Conservation (phyloP, 1,284 basidiomycete species). For the Ceratobasidium theobromae region DNA sequence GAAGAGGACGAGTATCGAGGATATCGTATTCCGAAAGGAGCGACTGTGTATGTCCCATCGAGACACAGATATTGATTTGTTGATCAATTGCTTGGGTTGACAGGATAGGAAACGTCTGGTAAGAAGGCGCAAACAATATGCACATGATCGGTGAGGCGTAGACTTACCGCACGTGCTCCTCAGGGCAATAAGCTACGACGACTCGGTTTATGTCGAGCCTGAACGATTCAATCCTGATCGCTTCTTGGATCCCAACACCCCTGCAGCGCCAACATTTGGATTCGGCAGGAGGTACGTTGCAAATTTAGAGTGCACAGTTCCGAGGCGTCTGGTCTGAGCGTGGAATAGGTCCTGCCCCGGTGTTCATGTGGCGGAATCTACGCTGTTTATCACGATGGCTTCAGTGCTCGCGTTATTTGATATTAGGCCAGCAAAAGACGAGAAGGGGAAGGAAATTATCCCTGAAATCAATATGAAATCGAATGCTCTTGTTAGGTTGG, state of each 20-base stretch:
- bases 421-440: not conserved
- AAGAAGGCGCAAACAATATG: too few species aligned
- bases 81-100: not conserved
- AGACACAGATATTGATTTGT: not conserved
- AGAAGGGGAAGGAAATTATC: not conserved
- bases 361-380: conserved; percentile 12
- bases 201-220: conserved; percentile 31
- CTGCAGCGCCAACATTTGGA: conserved; percentile 1
- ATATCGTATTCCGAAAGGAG: conserved; percentile 35
- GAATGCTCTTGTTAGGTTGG: conserved; percentile 9
- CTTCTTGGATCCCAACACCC: conserved; percentile 25
- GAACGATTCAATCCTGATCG: conserved; percentile 36
- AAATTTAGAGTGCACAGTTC: not conserved
- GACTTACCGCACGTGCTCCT: too few species aligned
- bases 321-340: not conserved
- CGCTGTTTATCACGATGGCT: not conserved
- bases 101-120: conserved; percentile 33
- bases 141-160: too few species aligned
- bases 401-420: not conserved
- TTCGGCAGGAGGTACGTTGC: conserved; percentile 11
- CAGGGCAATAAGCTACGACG: conserved; percentile 33
- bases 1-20: conserved; percentile 36
- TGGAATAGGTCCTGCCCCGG: conserved; percentile 13
- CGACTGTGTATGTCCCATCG: conserved; percentile 22
- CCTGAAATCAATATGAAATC: not conserved